Evolutionary conservation across 148 eudicot genomes (phyloP).

Genomic region (Chenopodium berlandieri): DNA sequence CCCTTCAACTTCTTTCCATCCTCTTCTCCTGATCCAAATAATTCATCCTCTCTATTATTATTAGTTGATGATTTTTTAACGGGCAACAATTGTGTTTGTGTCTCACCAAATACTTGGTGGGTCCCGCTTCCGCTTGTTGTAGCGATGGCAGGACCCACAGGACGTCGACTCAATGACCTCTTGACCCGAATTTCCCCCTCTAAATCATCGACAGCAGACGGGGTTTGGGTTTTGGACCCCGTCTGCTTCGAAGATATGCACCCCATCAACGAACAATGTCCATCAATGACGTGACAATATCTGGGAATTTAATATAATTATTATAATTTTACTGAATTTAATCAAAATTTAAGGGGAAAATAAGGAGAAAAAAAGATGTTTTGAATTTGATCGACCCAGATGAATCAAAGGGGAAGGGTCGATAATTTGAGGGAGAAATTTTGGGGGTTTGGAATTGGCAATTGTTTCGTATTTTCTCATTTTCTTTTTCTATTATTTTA

Average conservation of each 20-base stretch:
- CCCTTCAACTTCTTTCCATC: conserved; percentile 22
- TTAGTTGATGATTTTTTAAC: not conserved
- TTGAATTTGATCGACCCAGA: conserved; percentile 11
- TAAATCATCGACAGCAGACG: conserved; percentile 34
- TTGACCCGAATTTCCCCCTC: conserved; percentile 14
- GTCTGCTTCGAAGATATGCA: conserved; percentile 80
- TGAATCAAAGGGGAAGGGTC: conserved; percentile 22
- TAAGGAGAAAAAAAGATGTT: not conserved
- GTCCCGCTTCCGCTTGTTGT: not conserved
- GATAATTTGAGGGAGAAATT: conserved; percentile 18
- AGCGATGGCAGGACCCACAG: not conserved
- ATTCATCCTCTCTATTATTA: not conserved
- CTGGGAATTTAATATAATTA: not conserved
- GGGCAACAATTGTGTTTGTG: not conserved
- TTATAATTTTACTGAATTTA: not conserved
- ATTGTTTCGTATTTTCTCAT: not conserved
- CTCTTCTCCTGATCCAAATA: not conserved
- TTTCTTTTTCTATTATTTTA: not conserved
- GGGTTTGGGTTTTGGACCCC: conserved; percentile 22
- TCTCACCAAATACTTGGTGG: not conserved
- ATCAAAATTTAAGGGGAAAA: not conserved
- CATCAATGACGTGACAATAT: conserved; percentile 29
- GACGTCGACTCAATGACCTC: conserved; percentile 20
- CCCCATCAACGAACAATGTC: conserved; percentile 57
- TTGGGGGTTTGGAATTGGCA: not conserved